A percentile compares a stretch with the other conserved stretches of the same genome.
These are phyloP conservation scores for Cryptosporidium viatorum DNA, from an alignment of 169 alveolate species.

Conservation along the genomic window DNA sequence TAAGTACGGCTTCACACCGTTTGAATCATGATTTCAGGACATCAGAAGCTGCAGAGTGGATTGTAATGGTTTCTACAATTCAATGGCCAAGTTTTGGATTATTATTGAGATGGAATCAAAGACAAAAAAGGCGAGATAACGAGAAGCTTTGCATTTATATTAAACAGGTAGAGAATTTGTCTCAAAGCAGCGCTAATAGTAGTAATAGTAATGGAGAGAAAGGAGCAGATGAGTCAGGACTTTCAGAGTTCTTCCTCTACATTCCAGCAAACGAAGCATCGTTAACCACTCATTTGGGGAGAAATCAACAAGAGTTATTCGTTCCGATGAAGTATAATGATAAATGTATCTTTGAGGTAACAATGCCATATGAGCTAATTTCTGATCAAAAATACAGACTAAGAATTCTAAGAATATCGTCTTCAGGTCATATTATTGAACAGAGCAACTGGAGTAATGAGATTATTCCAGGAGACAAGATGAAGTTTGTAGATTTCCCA, in stretches of 20 bases:
- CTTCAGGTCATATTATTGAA: constrained; percentile 55
- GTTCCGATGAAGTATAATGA: constrained; percentile 79
- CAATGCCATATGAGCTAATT: constrained; percentile 56
- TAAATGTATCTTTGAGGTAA: constrained; percentile 46
- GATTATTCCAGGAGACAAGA: constrained; percentile 76
- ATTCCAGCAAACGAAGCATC: constrained; percentile 64
- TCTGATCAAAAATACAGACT: constrained; percentile 47
- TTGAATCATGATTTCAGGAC: constrained; percentile 56
- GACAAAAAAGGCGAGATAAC: constrained; percentile 65
- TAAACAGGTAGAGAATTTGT: constrained; percentile 76
- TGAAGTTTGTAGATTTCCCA: constrained; percentile 77
- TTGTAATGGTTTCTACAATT: constrained; percentile 77
- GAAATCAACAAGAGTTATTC: constrained; percentile 78
- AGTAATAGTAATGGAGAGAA: background rate
- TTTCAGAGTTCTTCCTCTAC: constrained; percentile 27
- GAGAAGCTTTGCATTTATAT: constrained; percentile 77
- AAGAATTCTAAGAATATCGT: constrained; percentile 44
- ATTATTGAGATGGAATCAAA: constrained; percentile 78
- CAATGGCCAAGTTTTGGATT: constrained; percentile 78
- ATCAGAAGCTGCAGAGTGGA: constrained; percentile 79
- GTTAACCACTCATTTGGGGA: constrained; percentile 75
- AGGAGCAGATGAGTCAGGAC: background rate
- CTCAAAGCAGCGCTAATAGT: constrained; percentile 35
- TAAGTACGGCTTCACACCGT: constrained; percentile 66
- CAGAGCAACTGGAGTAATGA: constrained; percentile 78